Conservation (phyloP, 1,284 basidiomycete species). For the Trichosporon ovoides region DNA sequence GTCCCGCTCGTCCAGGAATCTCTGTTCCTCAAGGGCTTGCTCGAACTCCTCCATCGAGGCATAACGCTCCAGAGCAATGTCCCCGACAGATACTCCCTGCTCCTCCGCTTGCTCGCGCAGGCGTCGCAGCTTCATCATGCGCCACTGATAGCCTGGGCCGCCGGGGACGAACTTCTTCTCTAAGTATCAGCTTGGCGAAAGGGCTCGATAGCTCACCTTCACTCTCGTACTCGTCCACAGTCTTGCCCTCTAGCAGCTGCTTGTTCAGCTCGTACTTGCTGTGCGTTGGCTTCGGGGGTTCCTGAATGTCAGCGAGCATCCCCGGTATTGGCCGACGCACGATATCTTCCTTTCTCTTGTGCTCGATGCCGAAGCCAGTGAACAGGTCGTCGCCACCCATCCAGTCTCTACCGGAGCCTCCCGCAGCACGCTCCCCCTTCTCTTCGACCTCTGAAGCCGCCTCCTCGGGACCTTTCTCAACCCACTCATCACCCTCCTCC, state of each 20-base stretch:
- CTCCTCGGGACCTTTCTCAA: slow-evolving; percentile 19
- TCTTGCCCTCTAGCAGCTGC: slow-evolving; percentile 61
- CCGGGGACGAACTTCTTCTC: slow-evolving; percentile 62
- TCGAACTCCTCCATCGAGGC: slow-evolving; percentile 77
- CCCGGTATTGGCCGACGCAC: slow-evolving; percentile 46
- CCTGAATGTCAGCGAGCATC: slow-evolving; percentile 1
- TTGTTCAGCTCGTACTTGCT: slow-evolving; percentile 70
- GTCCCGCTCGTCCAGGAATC: slow-evolving; percentile 74
- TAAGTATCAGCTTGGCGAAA: slow-evolving; percentile 3
- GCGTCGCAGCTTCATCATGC: slow-evolving; percentile 91
- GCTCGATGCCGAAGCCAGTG: slow-evolving; percentile 69
- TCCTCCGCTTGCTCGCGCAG: slow-evolving; percentile 87
- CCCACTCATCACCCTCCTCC: slow-evolving; percentile 41
- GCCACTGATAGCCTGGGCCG: slow-evolving; percentile 88
- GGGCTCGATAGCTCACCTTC: slow-evolving; percentile 38
- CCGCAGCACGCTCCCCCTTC: slow-evolving; percentile 28
- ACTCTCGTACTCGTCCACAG: slow-evolving; percentile 57
- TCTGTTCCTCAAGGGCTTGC: slow-evolving; percentile 78
- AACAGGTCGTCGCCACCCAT: slow-evolving; percentile 63
- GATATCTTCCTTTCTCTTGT: slow-evolving; percentile 65
- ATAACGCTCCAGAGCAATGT: slow-evolving; percentile 83
- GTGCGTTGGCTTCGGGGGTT: slow-evolving; percentile 2
- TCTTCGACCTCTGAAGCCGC: not conserved
- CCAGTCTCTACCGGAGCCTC: not conserved
- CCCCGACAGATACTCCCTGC: slow-evolving; percentile 66